Percentiles rank a stretch among this genome's conserved stretches.
These are phyloP conservation scores for Pelargonium exstipulatum DNA, from an alignment of 441 rosid species.

Conservation along the genomic window DNA sequence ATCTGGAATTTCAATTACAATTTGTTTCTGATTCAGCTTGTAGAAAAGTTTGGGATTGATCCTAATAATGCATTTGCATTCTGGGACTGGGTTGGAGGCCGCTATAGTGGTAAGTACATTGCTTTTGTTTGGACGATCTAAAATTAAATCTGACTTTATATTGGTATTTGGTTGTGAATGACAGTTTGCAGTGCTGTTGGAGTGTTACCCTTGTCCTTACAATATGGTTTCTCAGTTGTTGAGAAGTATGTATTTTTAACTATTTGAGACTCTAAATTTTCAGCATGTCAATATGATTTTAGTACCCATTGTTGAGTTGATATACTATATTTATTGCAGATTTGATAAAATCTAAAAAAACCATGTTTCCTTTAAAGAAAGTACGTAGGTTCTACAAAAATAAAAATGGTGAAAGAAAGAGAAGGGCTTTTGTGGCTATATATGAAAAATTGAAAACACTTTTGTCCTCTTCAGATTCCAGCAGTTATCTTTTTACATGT, in stretches of 20 bases:
- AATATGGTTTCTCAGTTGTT: constrained; percentile 77
- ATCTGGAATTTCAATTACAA: not conserved
- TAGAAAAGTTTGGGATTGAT: constrained; percentile 93
- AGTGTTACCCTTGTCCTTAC: constrained; percentile 81
- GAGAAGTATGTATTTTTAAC: constrained; percentile 67
- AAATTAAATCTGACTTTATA: constrained; percentile 14
- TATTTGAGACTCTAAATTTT: constrained; percentile 1
- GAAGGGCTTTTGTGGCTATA: not conserved
- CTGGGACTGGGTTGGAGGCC: constrained; percentile 99
- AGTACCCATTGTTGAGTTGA: not conserved
- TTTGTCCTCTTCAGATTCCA: not conserved
- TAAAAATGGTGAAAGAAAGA: not conserved
- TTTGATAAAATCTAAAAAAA: constrained; percentile 6
- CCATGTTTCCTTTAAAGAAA: not conserved
- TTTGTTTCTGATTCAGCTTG: constrained; percentile 50
- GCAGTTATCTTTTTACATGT: not conserved
- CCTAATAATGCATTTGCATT: constrained; percentile 94
- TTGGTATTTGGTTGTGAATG: constrained; percentile 24
- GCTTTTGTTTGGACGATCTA: constrained; percentile 16
- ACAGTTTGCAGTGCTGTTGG: constrained; percentile 99
- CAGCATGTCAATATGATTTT: not conserved
- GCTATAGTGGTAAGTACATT: constrained; percentile 77
- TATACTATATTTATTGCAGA: not conserved
- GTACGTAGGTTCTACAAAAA: not conserved
- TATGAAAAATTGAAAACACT: not conserved